Evolutionary conservation across 352 stramenopile species (phyloP).

Genomic region (Globisporangium solare): DNA sequence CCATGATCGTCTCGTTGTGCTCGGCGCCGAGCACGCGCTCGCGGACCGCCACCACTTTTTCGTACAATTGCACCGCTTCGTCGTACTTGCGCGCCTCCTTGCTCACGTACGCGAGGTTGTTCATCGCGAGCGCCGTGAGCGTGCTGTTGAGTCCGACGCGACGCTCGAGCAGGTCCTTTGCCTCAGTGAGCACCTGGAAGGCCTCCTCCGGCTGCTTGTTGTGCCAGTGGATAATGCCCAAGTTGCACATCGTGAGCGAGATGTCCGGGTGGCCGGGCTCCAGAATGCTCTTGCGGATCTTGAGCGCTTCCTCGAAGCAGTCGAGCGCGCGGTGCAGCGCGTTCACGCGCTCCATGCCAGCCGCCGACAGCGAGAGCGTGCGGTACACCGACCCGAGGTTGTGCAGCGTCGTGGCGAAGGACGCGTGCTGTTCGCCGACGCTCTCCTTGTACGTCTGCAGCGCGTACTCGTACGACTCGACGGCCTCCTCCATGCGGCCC

Average conservation of each 20-base stretch:
- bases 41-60: conserved; percentile 59
- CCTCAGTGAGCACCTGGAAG: conserved; percentile 53
- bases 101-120: conserved; percentile 78
- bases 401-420: conserved; percentile 79
- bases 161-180: conserved; percentile 49
- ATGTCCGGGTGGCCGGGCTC: conserved; percentile 76
- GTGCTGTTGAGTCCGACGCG: conserved; percentile 51
- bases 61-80: conserved; percentile 60
- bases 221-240: conserved; percentile 79
- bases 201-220: conserved; percentile 75
- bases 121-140: conserved; percentile 75
- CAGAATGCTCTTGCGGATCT: conserved; percentile 63
- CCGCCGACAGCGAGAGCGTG: conserved; percentile 41
- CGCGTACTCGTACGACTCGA: conserved; percentile 79
- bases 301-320: conserved; percentile 76
- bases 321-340: conserved; percentile 64
- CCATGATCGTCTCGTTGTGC: conserved; percentile 83
- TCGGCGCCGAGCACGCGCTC: conserved; percentile 49
- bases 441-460: conserved; percentile 77
- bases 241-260: conserved; percentile 74
- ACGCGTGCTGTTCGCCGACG: conserved; percentile 78
- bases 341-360: conserved; percentile 66
- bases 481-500: conserved; percentile 64
- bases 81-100: conserved; percentile 74
- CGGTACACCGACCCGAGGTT: conserved; percentile 79